Base-by-base conservation (phyloP, 257 asterid genomes). In the Anisodus acutangulus region DNA sequence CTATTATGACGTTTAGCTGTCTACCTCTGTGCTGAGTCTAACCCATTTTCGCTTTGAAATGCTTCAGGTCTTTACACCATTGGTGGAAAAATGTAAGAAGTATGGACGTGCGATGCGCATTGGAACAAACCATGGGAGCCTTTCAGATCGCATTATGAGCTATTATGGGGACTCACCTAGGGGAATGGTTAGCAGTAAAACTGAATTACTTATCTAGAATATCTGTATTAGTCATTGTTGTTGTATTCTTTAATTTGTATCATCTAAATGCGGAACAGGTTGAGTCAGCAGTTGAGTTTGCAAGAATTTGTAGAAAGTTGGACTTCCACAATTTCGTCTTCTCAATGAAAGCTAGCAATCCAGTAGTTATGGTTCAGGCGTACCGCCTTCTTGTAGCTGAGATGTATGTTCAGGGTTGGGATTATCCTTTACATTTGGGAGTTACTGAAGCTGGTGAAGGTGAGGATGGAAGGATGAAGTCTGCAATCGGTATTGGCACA, bases 381-480 rank as follows among this genome's bases (percentile, higher is more conserved):
- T 97, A 97, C 83, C 97, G 99, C 37, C 98, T 97, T 85, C 97
- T 97, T 39, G 98, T 93, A 84, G 98, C 98, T 79, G 99, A 97
- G 90, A 95, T 97, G 99, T 95, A 97, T 82, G 98, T 95, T 88
- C 92, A 90, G 4, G 98, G 98, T 81, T 97, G 99, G 99, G 99
- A 97, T 90, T 97, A 97, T 86, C 99, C 99, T 9, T 91, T 97
- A 72, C 99, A 97, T 85, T 87, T 97, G 86, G 99, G 99, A 84
- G 99, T 97, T 49, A 97, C 99, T 63, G 98, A 97, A 92, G 99
- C 99, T 80, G 98, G 99, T 86, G 99, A 95, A 89, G 98, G 99
- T 83, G 99, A 97, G 89, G 99, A 97, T 88, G 99, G 99, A 74
- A 91, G 98, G 83, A 97, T 97, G 99, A 97, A 97, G 92, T 95